Evolutionary conservation across 192 early-diverging fungal species (phyloP), one percentile per base, ranked within the genome.

Genomic region (Geosiphon pyriformis): DNA sequence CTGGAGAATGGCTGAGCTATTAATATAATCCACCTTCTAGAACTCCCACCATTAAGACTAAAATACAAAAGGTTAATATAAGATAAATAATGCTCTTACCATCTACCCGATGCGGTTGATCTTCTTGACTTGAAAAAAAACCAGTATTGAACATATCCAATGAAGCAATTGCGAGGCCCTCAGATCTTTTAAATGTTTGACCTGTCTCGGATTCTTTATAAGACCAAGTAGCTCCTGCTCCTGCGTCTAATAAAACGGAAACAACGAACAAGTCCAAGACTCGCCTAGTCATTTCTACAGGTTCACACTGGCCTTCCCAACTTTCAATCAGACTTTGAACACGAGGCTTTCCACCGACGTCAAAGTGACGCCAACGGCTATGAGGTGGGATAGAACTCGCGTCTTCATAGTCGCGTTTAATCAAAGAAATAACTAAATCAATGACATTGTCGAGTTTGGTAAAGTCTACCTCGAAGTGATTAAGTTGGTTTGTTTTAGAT

Each of bases 191-290:
- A 62, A 86, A 82, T 2, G 75, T 71, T 0, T 54, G 27, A 1
- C 85, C 77, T 1, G 80, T 54, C 17, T 72, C 70, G 4, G 51
- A 37, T 46, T 88, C 84, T n/a, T 73, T 70, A 72, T 87, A 97
- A 31, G 69, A 79, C 94, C 94, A 97, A 12, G 72, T 37, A 65
- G 82, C 82, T 2, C 95, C 95, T 0, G 95, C 95, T 0, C 95
- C 95, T 2, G 95, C 95, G 69, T 97, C 95, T 2, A 97, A 76
- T 8, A 97, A 81, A 3, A 97, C 95, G 1, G 91, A 92, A 0
- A 94, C 90, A 22, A 95, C 83, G 60, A 92, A 87, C 56, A 97
- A 74, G 72, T 97, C 95, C 6, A 95, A 71, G 0, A 92, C 54
- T 11, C 92, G 79, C 7, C 92, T 81, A 18, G 84, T 79, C 15